A percentile compares a stretch with the other conserved stretches of the same genome.
Evolutionary conservation across 116 monocot species (phyloP).

Genomic region (Posidonia oceanica): DNA sequence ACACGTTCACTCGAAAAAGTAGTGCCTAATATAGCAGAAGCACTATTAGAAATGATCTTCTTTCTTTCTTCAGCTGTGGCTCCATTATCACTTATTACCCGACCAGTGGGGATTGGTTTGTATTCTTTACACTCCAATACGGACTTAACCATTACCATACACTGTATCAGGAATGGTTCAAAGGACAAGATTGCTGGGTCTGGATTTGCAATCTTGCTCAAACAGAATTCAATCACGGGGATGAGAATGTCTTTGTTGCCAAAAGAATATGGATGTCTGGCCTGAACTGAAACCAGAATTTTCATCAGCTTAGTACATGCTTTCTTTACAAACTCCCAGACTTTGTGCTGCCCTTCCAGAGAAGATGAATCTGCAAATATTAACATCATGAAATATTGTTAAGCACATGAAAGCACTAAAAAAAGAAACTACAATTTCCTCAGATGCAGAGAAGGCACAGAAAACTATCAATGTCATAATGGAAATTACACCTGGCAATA

Average conservation of each 20-base stretch:
- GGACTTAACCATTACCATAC: constrained; percentile 86
- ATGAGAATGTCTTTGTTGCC: constrained; percentile 64
- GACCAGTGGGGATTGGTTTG: constrained; percentile 61
- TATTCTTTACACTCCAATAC: constrained; percentile 93
- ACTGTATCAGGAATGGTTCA: constrained; percentile 78
- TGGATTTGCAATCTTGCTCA: constrained; percentile 74
- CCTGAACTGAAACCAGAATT: constrained; percentile 56
- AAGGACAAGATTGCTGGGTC: constrained; percentile 42
- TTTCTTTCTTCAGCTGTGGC: constrained; percentile 55
- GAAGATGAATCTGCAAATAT: constrained; percentile 60
- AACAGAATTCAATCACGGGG: constrained; percentile 55
- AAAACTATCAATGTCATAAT: no score
- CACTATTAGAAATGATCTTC: constrained; percentile 35
- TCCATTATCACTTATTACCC: constrained; percentile 46
- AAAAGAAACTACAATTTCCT: not conserved
- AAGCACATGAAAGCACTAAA: not conserved
- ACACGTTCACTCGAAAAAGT: constrained; percentile 64
- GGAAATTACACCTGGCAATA: no score
- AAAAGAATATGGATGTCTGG: constrained; percentile 90
- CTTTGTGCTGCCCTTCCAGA: constrained; percentile 30
- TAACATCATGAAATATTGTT: not conserved
- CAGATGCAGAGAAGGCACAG: not conserved
- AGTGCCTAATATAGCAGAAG: constrained; percentile 39
- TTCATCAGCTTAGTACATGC: constrained; percentile 84
- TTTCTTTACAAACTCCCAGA: constrained; percentile 64